Conservation (phyloP, 352 stramenopile species). For the Peronospora destructor region DNA sequence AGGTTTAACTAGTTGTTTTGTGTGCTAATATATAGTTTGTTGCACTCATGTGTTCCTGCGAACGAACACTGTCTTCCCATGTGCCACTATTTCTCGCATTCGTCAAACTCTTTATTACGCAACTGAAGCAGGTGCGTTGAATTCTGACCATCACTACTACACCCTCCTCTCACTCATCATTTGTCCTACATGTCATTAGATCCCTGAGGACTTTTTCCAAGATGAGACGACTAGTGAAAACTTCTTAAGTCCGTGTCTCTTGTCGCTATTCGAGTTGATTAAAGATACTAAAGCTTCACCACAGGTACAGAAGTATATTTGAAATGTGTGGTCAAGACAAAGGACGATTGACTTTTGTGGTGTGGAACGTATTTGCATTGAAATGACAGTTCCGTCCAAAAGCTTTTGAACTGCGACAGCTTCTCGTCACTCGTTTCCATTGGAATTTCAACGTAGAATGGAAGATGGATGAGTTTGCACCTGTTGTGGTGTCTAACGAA, state of each 20-base stretch:
- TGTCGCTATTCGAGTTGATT: conserved; percentile 60
- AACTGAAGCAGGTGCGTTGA: conserved; percentile 46
- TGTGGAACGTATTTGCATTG: neutral
- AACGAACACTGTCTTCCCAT: conserved; percentile 37
- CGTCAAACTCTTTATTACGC: conserved; percentile 44
- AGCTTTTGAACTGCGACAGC: conserved; percentile 26
- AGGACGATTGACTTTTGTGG: neutral
- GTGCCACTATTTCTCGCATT: conserved; percentile 51
- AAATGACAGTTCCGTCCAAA: conserved; percentile 27
- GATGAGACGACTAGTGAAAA: conserved; percentile 54
- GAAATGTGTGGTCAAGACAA: neutral
- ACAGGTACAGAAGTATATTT: conserved; percentile 17
- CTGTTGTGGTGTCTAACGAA: conserved; percentile 34
- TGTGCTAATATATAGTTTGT: conserved; percentile 34
- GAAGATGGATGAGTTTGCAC: conserved; percentile 41
- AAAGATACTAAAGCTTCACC: conserved; percentile 33
- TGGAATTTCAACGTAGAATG: conserved; percentile 19
- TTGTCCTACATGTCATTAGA: conserved; percentile 20
- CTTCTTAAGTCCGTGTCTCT: conserved; percentile 52
- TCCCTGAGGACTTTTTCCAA: conserved; percentile 64
- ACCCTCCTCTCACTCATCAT: neutral
- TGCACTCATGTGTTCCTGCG: conserved; percentile 53
- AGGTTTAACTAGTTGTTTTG: neutral
- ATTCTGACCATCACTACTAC: neutral
- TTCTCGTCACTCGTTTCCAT: conserved; percentile 37